phyloP scores from a whole-genome alignment of 257 asterid species.

The Euphrasia confusa region DNA sequence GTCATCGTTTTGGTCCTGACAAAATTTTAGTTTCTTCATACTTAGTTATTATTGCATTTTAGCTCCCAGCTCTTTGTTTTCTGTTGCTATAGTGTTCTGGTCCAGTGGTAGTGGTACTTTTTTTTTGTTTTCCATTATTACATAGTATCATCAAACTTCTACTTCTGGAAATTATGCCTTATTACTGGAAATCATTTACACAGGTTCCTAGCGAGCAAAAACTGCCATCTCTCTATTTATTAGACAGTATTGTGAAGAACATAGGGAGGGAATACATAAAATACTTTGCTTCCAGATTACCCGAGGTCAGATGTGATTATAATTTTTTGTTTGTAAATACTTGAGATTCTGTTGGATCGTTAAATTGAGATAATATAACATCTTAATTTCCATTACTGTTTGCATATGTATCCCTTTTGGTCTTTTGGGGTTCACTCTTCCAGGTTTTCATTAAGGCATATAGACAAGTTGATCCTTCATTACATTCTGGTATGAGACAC shows the following conservation, averaged over 20 bases:
- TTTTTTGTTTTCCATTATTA: slow-evolving; percentile 8
- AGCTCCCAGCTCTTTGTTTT: background rate
- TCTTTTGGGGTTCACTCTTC: slow-evolving; percentile 17
- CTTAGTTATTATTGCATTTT: slow-evolving; percentile 18
- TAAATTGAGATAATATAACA: background rate
- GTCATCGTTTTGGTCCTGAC: background rate
- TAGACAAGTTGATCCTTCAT: slow-evolving; percentile 72
- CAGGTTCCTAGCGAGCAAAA: slow-evolving; percentile 93
- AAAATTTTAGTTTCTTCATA: background rate
- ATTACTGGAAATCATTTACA: slow-evolving; percentile 38
- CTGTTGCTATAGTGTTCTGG: slow-evolving; percentile 1
- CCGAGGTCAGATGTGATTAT: slow-evolving; percentile 56
- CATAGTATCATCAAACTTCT: slow-evolving; percentile 3
- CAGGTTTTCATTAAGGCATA: slow-evolving; percentile 89
- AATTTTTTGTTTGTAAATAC: slow-evolving; percentile 9
- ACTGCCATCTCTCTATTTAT: slow-evolving; percentile 87
- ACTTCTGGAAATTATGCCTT: slow-evolving; percentile 27
- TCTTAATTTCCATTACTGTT: slow-evolving; percentile 11
- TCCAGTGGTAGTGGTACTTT: background rate
- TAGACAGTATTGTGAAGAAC: slow-evolving; percentile 98
- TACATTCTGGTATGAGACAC: slow-evolving; percentile 83
- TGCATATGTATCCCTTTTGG: slow-evolving; percentile 14
- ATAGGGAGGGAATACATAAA: slow-evolving; percentile 92
- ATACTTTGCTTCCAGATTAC: slow-evolving; percentile 62
- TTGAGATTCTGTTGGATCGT: background rate